Evolutionary conservation across 2,329 filamentous ascomycete genomes (phyloP).

Genomic region (Neospermospora avenae): DNA sequence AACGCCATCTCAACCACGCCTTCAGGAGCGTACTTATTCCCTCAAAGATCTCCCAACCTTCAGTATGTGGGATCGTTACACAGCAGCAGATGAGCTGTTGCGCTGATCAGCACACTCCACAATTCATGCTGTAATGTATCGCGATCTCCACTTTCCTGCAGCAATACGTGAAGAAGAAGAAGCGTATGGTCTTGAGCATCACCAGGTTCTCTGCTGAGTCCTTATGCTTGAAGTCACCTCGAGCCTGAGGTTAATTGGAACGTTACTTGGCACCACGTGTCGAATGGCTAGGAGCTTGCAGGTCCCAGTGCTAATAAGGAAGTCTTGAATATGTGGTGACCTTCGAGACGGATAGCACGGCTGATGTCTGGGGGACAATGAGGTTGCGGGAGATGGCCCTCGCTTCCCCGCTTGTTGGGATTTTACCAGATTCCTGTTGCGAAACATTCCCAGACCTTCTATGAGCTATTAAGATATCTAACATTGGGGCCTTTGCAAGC

Average conservation of each 20-base stretch:
- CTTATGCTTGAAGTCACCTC: neutral
- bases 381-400: neutral
- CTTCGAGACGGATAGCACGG: neutral
- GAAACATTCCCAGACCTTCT: neutral
- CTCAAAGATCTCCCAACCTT: neutral
- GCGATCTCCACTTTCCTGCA: neutral
- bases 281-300: neutral
- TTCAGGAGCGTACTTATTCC: neutral
- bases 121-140: neutral
- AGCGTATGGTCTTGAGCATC: neutral
- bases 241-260: slow-evolving; percentile 7
- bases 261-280: slow-evolving; percentile 10
- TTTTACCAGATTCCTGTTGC: neutral
- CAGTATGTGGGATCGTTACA: neutral
- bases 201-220: neutral
- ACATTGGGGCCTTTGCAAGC: neutral
- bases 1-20: neutral
- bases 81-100: neutral
- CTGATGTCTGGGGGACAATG: neutral
- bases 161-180: neutral
- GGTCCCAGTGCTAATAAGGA: neutral
- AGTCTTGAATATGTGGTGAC: neutral
- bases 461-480: too few relatives aligned
- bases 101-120: neutral
- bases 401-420: neutral